Evolutionary conservation across 2,329 filamentous ascomycete genomes (phyloP).

Genomic region (Aspergillus sp.): DNA sequence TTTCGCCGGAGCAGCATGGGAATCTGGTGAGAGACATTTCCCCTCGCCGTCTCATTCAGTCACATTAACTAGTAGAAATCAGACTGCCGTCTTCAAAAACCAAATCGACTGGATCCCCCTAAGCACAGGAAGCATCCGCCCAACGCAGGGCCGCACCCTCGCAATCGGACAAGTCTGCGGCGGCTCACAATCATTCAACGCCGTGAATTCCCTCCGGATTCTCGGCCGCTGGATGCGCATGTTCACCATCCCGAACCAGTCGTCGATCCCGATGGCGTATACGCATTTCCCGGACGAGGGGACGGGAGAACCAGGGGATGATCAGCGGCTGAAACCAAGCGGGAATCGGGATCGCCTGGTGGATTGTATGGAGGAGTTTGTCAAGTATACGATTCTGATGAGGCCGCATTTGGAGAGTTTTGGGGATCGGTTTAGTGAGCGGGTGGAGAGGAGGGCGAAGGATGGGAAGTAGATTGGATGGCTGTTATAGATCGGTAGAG

Average conservation of each 20-base stretch:
- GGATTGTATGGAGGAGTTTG: constrained; percentile 72
- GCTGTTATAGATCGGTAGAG: no score
- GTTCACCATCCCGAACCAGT: constrained; percentile 70
- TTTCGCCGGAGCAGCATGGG: constrained; percentile 69
- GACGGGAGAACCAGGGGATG: constrained; percentile 37
- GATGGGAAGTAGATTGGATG: not conserved
- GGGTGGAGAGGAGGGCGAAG: constrained; percentile 38
- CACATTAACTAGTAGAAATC: not conserved
- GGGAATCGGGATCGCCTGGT: constrained; percentile 64
- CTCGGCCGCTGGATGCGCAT: constrained; percentile 73
- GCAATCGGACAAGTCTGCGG: constrained; percentile 66
- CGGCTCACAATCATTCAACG: constrained; percentile 70
- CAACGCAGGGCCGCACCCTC: constrained; percentile 68
- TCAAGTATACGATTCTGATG: constrained; percentile 71
- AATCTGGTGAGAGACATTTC: constrained; percentile 54
- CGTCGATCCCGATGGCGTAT: constrained; percentile 66
- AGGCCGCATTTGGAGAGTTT: constrained; percentile 64
- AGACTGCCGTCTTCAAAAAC: constrained; percentile 70
- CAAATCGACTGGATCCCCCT: constrained; percentile 74
- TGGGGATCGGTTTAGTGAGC: constrained; percentile 66
- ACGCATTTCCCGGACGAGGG: constrained; percentile 63
- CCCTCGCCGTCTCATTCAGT: not conserved
- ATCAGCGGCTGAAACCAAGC: constrained; percentile 59
- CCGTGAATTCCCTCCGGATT: constrained; percentile 67
- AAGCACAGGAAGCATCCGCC: constrained; percentile 63